These are phyloP conservation scores for Metarhizium album DNA, from an alignment of 2,329 filamentous ascomycete species.

Conservation along the genomic window DNA sequence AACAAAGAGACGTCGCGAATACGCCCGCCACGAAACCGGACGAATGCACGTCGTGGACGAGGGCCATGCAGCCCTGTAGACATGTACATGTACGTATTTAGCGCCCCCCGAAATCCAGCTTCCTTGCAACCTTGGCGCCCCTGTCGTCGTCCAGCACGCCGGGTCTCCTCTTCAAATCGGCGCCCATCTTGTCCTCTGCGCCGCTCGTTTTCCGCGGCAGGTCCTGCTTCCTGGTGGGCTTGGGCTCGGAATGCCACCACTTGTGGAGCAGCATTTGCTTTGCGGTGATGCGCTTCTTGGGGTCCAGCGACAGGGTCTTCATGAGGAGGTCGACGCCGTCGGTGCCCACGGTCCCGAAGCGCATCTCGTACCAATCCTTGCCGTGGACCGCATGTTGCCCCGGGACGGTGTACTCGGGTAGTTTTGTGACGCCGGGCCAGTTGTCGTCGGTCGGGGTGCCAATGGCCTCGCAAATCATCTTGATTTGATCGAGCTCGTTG, in stretches of 20 bases:
- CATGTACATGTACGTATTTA: no score
- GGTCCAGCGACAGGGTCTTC: slow-evolving; percentile 75
- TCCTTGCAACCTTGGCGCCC: slow-evolving; percentile 68
- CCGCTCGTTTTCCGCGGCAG: slow-evolving; percentile 58
- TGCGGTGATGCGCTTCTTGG: slow-evolving; percentile 71
- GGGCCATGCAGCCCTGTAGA: no score
- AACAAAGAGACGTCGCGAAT: no score
- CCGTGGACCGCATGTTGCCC: slow-evolving; percentile 52
- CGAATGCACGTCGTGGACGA: no score
- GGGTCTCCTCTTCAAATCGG: slow-evolving; percentile 63
- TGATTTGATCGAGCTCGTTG: slow-evolving; percentile 77
- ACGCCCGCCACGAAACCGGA: no score
- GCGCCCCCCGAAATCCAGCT: slow-evolving; percentile 62
- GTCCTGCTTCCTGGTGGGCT: slow-evolving; percentile 71
- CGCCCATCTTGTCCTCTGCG: slow-evolving; percentile 63
- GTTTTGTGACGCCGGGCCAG: slow-evolving; percentile 80
- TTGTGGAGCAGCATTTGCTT: slow-evolving; percentile 66
- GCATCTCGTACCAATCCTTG: slow-evolving; percentile 60
- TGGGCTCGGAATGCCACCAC: slow-evolving; percentile 79
- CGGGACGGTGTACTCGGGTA: slow-evolving; percentile 71
- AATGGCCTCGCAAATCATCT: slow-evolving; percentile 71
- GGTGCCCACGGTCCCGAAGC: slow-evolving; percentile 70
- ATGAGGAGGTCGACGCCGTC: slow-evolving; percentile 83
- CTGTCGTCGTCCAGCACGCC: slow-evolving; percentile 60
- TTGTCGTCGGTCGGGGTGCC: slow-evolving; percentile 89